These are phyloP conservation scores for Leucocoprinus leucothites DNA, from an alignment of 768 basidiomycete genomes.

Conservation along the genomic window DNA sequence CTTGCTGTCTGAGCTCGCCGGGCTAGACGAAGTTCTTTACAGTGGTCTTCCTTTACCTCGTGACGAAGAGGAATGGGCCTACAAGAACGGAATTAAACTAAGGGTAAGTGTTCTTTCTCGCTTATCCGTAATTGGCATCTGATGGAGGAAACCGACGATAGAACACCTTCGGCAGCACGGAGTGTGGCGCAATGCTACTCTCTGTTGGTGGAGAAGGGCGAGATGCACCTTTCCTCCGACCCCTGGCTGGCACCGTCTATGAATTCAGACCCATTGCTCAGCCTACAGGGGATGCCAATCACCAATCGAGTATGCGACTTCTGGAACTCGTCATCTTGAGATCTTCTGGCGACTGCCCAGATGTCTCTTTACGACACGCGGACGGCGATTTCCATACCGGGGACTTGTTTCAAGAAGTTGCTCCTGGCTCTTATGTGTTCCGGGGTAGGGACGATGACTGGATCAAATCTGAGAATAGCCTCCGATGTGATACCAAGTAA, in stretches of 20 bases:
- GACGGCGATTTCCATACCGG: constrained; percentile 81
- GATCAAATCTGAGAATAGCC: constrained; percentile 78
- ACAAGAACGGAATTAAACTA: constrained; percentile 58
- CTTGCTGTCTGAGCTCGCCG: constrained; percentile 51
- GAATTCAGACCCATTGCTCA: constrained; percentile 56
- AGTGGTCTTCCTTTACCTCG: constrained; percentile 59
- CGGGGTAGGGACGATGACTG: constrained; percentile 80
- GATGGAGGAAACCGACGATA: constrained; percentile 20
- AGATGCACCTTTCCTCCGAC: constrained; percentile 48
- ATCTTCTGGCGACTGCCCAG: constrained; percentile 67
- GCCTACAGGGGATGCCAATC: constrained; percentile 36
- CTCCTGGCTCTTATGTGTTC: constrained; percentile 56
- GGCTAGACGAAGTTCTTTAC: constrained; percentile 63
- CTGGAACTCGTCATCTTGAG: constrained; percentile 69
- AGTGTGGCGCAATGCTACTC: constrained; percentile 69
- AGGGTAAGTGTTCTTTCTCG: constrained; percentile 37
- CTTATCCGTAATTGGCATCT: background rate
- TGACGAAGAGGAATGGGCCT: constrained; percentile 74
- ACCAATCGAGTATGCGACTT: constrained; percentile 52
- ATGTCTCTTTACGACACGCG: constrained; percentile 46
- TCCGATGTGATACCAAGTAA: constrained; percentile 69
- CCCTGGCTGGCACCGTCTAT: constrained; percentile 60
- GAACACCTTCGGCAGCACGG: constrained; percentile 82
- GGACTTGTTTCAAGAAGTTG: constrained; percentile 69
- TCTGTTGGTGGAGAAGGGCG: constrained; percentile 50